Evolutionary conservation across 495 filamentous ascomycete genomes (phyloP).

Genomic region (Aspergillus bertholletiae): DNA sequence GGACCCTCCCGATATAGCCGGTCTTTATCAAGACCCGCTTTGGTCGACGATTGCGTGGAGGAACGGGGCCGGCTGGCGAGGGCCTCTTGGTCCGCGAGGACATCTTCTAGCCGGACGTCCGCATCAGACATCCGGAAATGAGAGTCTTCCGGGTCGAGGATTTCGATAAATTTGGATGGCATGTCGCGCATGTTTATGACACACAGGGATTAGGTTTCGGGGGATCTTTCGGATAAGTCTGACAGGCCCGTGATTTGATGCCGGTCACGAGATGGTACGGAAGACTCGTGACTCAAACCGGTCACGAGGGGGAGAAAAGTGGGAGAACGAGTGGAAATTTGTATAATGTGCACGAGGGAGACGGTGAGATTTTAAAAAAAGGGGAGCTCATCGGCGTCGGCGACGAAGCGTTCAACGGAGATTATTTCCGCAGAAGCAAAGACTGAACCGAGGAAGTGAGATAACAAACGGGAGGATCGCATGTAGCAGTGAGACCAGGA

Average conservation of each 20-base stretch:
- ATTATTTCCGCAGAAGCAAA: not conserved
- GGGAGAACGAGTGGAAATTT: not conserved
- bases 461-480: not conserved
- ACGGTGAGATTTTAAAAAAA: not conserved
- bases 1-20: constrained; percentile 21
- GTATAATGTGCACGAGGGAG: not conserved
- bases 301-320: not conserved
- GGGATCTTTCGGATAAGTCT: no score
- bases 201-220: not conserved
- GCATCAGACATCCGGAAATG: constrained; percentile 34
- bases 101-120: constrained; percentile 47
- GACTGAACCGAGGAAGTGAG: not conserved
- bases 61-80: constrained; percentile 37
- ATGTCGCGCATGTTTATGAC: constrained; percentile 35
- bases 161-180: constrained; percentile 46
- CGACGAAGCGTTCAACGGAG: not conserved
- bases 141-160: constrained; percentile 38
- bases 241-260: no score
- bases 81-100: constrained; percentile 46
- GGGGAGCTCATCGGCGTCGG: not conserved
- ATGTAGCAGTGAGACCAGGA: not conserved
- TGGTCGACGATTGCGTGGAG: constrained; percentile 37
- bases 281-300: not conserved
- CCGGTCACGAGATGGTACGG: not conserved
- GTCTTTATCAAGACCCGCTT: constrained; percentile 26